Evolutionary conservation across 1,139 yeast genomes (phyloP).

Genomic region (Diutina catenulata): DNA sequence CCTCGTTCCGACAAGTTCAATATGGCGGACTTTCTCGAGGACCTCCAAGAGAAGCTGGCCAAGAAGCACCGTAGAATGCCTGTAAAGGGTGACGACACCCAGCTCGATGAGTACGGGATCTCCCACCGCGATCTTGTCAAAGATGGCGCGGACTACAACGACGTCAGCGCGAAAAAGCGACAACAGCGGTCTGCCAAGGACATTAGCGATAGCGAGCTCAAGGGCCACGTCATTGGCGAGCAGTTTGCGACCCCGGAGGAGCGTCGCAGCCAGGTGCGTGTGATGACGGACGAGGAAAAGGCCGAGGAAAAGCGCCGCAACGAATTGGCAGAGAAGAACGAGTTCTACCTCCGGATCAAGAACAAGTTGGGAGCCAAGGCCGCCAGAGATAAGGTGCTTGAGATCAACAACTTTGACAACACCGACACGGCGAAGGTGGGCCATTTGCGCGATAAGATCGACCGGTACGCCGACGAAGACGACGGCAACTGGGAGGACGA

Average conservation of each 20-base stretch:
- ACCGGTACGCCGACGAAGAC: background rate
- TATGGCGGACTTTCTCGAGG: conserved; percentile 1
- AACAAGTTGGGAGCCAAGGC: background rate
- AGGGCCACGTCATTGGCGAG: background rate
- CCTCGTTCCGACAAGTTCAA: background rate
- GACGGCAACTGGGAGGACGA: background rate
- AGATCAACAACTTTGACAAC: conserved; percentile 1
- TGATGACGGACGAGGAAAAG: background rate
- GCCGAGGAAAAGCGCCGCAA: background rate
- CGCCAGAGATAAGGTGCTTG: background rate
- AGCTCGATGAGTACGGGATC: background rate
- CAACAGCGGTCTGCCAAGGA: background rate
- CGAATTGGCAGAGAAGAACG: background rate
- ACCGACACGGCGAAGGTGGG: background rate
- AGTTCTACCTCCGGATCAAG: background rate
- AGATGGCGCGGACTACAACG: background rate
- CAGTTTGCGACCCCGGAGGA: background rate
- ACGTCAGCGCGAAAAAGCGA: background rate
- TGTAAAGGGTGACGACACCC: too few species aligned
- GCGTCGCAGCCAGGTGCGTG: background rate
- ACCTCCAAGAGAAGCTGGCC: conserved; percentile 4
- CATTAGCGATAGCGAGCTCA: background rate
- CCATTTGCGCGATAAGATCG: background rate
- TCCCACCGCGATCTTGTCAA: background rate
- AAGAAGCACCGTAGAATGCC: conserved; percentile 1